Percentiles rank a stretch among this genome's conserved stretches.
Evolutionary conservation across 805 yeast species (phyloP).

Genomic region (Kluyveromyces wickerhamii): DNA sequence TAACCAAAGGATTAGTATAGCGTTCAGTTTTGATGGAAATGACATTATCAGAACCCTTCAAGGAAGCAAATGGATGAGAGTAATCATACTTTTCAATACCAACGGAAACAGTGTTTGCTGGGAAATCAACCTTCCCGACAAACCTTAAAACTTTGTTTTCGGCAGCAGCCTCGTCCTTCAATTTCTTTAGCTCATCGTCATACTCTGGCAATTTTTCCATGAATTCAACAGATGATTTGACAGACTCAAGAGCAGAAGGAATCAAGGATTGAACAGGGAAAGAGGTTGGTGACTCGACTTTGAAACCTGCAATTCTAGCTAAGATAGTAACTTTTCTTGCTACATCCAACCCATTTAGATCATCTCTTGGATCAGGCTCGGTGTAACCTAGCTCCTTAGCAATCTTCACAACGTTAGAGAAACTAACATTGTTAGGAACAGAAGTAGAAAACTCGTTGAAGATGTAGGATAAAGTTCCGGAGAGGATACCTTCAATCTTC

Average conservation of each 20-base stretch:
- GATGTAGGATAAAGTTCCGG: conserved; percentile 92
- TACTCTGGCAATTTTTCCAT: conserved; percentile 71
- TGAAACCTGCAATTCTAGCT: conserved; percentile 84
- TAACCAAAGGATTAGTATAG: conserved; percentile 84
- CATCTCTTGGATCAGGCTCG: conserved; percentile 99
- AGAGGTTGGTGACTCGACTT: conserved; percentile 78
- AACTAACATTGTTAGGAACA: conserved; percentile 53
- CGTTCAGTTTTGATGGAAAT: conserved; percentile 87
- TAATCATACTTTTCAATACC: conserved; percentile 81
- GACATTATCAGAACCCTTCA: conserved; percentile 94
- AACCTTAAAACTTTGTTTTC: conserved; percentile 87
- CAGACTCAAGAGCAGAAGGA: conserved; percentile 75
- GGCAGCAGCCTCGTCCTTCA: conserved; percentile 72
- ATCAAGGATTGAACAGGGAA: conserved; percentile 93
- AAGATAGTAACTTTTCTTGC: conserved; percentile 97
- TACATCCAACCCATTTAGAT: conserved; percentile 93
- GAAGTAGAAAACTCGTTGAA: conserved; percentile 86
- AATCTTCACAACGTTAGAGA: conserved; percentile 80
- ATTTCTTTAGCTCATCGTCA: conserved; percentile 68
- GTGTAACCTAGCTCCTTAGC: conserved; percentile 94
- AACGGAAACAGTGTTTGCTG: conserved; percentile 62
- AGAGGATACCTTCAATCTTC: conserved; percentile 90
- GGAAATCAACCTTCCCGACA: conserved; percentile 83
- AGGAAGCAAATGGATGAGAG: conserved; percentile 91
- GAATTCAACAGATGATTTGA: conserved; percentile 68